Conservation (phyloP, 768 basidiomycete species). For the Glaciozyma martinii region DNA sequence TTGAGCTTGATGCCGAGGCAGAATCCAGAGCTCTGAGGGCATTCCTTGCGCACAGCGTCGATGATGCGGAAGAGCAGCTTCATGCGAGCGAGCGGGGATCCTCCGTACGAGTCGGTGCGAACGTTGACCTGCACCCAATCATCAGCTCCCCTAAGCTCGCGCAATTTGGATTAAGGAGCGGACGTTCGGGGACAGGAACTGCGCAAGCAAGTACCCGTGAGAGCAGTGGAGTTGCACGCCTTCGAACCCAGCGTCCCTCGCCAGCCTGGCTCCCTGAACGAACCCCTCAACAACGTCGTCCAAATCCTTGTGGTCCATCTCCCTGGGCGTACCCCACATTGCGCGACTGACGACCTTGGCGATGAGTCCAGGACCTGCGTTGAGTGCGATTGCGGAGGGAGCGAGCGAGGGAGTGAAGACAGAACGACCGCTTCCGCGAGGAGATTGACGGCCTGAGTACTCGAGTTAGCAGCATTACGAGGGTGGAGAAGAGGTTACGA, state of each 20-base stretch:
- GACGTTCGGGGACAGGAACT: conserved; percentile 69
- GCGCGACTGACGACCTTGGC: conserved; percentile 45
- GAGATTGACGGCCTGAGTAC: conserved; percentile 57
- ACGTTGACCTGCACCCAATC: conserved; percentile 44
- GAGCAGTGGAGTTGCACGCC: conserved; percentile 76
- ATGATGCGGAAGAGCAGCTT: conserved; percentile 54
- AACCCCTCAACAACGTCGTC: conserved; percentile 55
- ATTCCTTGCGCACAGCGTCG: conserved; percentile 48
- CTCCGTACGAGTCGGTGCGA: conserved; percentile 57
- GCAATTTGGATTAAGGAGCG: not conserved
- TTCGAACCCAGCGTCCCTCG: conserved; percentile 64
- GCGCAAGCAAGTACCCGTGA: conserved; percentile 74
- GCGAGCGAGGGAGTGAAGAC: conserved; percentile 57
- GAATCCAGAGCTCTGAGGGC: conserved; percentile 49
- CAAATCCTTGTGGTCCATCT: conserved; percentile 56
- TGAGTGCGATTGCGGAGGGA: conserved; percentile 51
- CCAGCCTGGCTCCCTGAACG: conserved; percentile 57
- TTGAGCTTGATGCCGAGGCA: conserved; percentile 71
- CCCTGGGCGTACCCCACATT: conserved; percentile 56
- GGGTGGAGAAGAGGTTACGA: too few relatives aligned
- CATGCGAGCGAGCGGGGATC: conserved; percentile 44
- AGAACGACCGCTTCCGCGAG: conserved; percentile 60
- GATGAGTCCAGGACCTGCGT: conserved; percentile 36
- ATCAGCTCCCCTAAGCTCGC: not conserved
- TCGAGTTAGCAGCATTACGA: too few relatives aligned